Evolutionary conservation across 108 stramenopile species (phyloP), one percentile per base, ranked within the genome.

Genomic region (Cyclotella distinguenda): DNA sequence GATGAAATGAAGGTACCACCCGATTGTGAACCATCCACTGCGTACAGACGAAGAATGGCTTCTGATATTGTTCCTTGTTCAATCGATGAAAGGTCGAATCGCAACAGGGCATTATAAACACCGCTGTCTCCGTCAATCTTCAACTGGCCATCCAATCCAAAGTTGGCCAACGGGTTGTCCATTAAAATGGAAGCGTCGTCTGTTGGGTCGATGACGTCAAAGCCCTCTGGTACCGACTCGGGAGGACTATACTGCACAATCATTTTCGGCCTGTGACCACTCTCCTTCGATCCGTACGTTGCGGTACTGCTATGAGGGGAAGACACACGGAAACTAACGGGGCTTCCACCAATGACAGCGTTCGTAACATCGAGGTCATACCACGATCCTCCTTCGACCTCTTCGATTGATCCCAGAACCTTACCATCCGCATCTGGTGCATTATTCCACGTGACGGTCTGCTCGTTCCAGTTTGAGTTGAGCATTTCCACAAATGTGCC

Each of bases 251-350:
- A 66, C 16, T 66, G 64, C 10, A 74, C 52, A 35, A 66, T 67
- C 27, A 74, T 26, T 27, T 50, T 58, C 18, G 73, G 73, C 43
- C 54, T 65, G 60, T 66, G 48, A 40, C 56, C 60, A 30, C 73
- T 74, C 33, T 74, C 73, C 42, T 55, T 74, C 22, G 73, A 74
- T 25, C 65, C 73, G 45, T 74, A 74, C 12, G 50, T 51, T 28
- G 64, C 73, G 42, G 49, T 51, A 39, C 65, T 67, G 40, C 58
- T 60, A 34, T 74, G 65, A 6, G 73, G 73, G 42, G 73, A 74
- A 6, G 73, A 74, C 25, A 74, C 60, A 38, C 73, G 73, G 44
- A 74, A 74, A 49, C 73, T 74, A 13, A 67, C 73, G 28, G 65
- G 53, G 21, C 48, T n/a, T 23, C 73, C 73, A 25, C 73, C 73